Base-by-base conservation (phyloP, 2,329 filamentous ascomycete species). In the Xylaria sp. region DNA sequence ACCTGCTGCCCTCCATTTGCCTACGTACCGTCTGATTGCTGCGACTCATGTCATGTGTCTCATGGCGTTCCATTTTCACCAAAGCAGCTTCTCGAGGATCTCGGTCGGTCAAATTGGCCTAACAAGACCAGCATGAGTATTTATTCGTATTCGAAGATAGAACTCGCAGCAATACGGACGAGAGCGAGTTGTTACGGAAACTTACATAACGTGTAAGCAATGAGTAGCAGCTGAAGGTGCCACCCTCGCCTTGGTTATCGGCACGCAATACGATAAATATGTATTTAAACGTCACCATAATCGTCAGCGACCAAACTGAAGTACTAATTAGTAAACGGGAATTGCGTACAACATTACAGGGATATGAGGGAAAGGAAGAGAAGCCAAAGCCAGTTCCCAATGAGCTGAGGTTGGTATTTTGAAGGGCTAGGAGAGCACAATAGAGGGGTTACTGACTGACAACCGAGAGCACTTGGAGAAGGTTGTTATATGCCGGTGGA, bases 211-310 rank as follows among this genome's bases (percentile, higher is more conserved):
- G 79, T 4, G 87, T 83, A 1, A 90, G 80, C 13, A 90, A 75
- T 3, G 85, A 87, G 73, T 90, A 90, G 25, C 87, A 82, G 29
- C 84, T 85, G 73, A 90, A 90, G 0, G 87, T 90, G 29, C 88
- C 88, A 27, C 88, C 88, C 70, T 91, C 87, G 44, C 88, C 88
- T 70, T 90, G 87, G 63, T 91, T 87, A 72, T 90, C 88, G 54
- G 88, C 88, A 33, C 78, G 78, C 4, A 91, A 75, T 37, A 91
- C 83, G 70, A 91, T 84, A 63, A 89, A 78, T 38, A 87, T 80
- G 70, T 91, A 91, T 76, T 91, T 91, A 60, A 89, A 67, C 0
- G 87, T 89, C 35, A 91, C 87, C 76, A 91, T 89, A 62, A 90
- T 76, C 23, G 86, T 88, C 33, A 91, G 75, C 0, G 87, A 84